A percentile compares a stretch with the other conserved stretches of the same genome.
phyloP scores from a whole-genome alignment of 352 stramenopile genomes.

The Thraustochytrium striatum region DNA sequence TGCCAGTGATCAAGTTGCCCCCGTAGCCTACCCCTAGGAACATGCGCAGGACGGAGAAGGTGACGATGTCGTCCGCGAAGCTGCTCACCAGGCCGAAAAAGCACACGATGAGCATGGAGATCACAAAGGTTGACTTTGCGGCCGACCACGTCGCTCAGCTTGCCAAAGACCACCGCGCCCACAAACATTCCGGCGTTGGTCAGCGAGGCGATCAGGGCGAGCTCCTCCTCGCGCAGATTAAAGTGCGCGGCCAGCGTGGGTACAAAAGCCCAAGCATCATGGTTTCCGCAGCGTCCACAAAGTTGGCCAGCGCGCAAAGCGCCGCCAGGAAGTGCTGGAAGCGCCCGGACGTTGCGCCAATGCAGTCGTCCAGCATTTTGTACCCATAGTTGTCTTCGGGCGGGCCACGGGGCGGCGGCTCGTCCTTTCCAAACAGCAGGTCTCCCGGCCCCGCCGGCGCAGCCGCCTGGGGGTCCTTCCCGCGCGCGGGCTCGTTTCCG shows the following conservation, averaged over 20 bases:
- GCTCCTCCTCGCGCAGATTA: not conserved
- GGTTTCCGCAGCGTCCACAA: conserved; percentile 42
- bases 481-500: too few relatives aligned
- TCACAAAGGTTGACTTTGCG: not conserved
- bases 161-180: conserved; percentile 6
- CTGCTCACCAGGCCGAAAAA: conserved; percentile 3
- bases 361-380: not conserved
- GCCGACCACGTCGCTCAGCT: not conserved
- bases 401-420: not conserved
- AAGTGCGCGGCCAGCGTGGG: conserved; percentile 6
- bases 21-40: conserved; percentile 18
- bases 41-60: conserved; percentile 23
- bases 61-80: conserved; percentile 21
- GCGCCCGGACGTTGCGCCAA: not conserved
- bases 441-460: too few relatives aligned
- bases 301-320: conserved; percentile 8
- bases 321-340: conserved; percentile 6
- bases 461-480: too few relatives aligned
- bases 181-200: conserved; percentile 29
- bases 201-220: not conserved
- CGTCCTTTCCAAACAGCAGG: not conserved
- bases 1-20: conserved; percentile 24
- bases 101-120: not conserved
- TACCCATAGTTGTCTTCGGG: not conserved
- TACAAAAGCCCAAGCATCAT: conserved; percentile 41